Evolutionary conservation across 345 rosid genomes (phyloP).

Genomic region (Excoecaria agallocha): DNA sequence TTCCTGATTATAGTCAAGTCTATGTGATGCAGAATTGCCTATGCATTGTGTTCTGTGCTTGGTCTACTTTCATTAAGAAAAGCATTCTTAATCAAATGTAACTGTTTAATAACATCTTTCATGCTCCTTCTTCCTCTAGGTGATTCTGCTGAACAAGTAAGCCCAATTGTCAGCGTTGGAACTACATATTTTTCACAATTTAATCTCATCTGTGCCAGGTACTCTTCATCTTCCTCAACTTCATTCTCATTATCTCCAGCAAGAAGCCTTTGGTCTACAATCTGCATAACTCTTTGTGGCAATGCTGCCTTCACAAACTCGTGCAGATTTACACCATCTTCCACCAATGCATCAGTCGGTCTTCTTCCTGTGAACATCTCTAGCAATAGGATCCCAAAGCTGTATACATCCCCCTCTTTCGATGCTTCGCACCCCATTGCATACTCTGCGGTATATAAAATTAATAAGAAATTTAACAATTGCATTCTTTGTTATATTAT

Average conservation of each 20-base stretch:
- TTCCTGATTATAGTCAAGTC: no score
- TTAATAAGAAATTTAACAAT: no score
- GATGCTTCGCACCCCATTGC: constrained; percentile 13
- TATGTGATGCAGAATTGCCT: no score
- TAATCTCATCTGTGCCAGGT: neutral
- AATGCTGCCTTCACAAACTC: constrained; percentile 2
- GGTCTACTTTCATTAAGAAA: constrained; percentile 6
- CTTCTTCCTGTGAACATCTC: constrained; percentile 17
- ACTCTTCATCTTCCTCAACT: neutral
- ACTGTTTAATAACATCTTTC: constrained; percentile 1
- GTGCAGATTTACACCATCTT: constrained; percentile 3
- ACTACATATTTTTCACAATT: neutral
- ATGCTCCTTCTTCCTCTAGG: constrained; percentile 8
- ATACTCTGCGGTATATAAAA: constrained; percentile 6
- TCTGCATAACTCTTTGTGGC: neutral
- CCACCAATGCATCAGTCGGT: constrained; percentile 11
- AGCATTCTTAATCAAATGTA: constrained; percentile 5
- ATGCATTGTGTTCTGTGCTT: neutral
- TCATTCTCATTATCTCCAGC: neutral
- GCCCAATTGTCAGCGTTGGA: constrained; percentile 2
- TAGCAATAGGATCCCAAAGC: constrained; percentile 13
- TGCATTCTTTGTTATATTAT: no score
- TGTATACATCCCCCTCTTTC: constrained; percentile 12
- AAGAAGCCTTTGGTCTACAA: constrained; percentile 8
- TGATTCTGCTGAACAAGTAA: constrained; percentile 10